Evolutionary conservation across 169 alveolate species (phyloP), one percentile per base, ranked within the genome.

Genomic region (Perkinsus chesapeaki): DNA sequence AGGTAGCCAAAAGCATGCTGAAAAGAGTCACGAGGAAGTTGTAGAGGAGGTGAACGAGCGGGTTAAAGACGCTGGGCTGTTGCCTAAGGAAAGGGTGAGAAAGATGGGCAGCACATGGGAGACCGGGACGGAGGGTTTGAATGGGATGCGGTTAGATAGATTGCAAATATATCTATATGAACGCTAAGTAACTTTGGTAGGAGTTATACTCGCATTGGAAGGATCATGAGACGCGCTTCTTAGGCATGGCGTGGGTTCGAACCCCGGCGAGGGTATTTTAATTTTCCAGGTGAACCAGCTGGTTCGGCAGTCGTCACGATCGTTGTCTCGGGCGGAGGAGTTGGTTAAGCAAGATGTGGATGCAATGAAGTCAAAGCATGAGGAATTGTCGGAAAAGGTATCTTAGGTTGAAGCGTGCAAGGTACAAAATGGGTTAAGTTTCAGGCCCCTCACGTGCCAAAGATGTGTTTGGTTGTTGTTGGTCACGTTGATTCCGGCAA

Each of bases 401-500:
- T 60, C 82, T 60, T 7, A 60, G 82, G 82, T 60, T 60, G 37
- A 12, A 3, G 31, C 27, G 82, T 7, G 82, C 37, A 60, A 60
- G 82, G 27, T 60, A 60, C 82, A 60, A 16, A 60, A 60, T 60
- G 0, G 82, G 82, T 60, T 34, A 34, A 34, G 27, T 60, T 20
- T 60, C 82, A 60, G 82, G 82, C 82, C 31, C 82, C 31, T 7
- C 82, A 60, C 27, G 27, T 60, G 12, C 82, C 82, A 0, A 60
- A 60, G 82, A 60, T 60, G 60, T 96, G 97, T 47, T 93, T 97
- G 91, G 98, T 97, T 23, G 98, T 97, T 72, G 97, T 98, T 39
- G 99, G 99, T 7, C 99, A 98, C 95, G 99, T 97, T 38, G 99
- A 97, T 95, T 97, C 98, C 36, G 99, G 99, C 27, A 98, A 98